phyloP scores from a whole-genome alignment of 1,284 basidiomycete genomes.

The Pterulicium gracile region DNA sequence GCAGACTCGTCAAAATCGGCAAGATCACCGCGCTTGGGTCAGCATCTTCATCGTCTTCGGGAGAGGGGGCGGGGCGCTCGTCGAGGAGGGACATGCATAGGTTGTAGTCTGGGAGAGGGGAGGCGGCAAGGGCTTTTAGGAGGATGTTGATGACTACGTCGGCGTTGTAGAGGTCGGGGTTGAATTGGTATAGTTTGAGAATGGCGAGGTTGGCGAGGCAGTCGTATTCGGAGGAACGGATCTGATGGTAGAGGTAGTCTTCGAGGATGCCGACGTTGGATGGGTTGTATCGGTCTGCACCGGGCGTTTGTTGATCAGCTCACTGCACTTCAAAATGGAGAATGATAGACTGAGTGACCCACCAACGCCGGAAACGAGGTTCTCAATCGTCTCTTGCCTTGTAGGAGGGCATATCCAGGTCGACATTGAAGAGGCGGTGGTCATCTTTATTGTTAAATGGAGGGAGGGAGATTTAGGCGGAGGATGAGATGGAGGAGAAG shows the following conservation, averaged over 20 bases:
- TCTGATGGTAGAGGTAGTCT: constrained; percentile 91
- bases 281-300: constrained; percentile 88
- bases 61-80: constrained; percentile 50
- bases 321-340: constrained; percentile 4
- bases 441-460: too few species aligned
- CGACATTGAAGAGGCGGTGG: constrained; percentile 17
- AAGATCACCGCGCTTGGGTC: constrained; percentile 70
- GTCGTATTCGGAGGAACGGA: constrained; percentile 85
- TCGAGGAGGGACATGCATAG: constrained; percentile 87
- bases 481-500: too few species aligned
- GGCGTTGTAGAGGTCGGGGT: constrained; percentile 86
- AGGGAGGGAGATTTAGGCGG: too few species aligned
- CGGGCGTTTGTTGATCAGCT: constrained; percentile 8
- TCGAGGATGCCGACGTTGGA: constrained; percentile 87
- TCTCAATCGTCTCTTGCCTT: constrained; percentile 78
- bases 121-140: constrained; percentile 78
- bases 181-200: constrained; percentile 88
- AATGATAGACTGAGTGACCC: constrained; percentile 19
- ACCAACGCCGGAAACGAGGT: constrained; percentile 89
- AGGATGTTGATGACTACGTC: constrained; percentile 93
- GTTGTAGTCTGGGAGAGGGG: constrained; percentile 86
- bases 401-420: constrained; percentile 63
- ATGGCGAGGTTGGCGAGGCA: constrained; percentile 88
- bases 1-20: constrained; percentile 64
- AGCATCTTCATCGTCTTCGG: constrained; percentile 57